Evolutionary conservation across 2,329 filamentous ascomycete genomes (phyloP), one percentile per base, ranked within the genome.

Genomic region (Xylaria sp.): DNA sequence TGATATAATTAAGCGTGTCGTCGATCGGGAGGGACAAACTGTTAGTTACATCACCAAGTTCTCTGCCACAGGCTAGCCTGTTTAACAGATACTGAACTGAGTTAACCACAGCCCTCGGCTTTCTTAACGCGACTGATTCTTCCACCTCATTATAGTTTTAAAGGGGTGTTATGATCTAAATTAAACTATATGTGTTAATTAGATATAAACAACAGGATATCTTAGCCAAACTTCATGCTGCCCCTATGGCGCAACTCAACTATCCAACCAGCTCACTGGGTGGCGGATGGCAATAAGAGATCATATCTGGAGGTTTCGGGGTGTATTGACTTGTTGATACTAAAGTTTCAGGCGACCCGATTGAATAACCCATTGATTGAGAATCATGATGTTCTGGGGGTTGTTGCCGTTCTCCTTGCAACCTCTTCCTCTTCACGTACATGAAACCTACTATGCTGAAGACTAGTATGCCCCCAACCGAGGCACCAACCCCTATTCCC

Each of bases 401-500:
- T 31, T 11, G 27, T 10, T 29, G 59, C 29, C 13, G 39, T n/a
- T 54, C 5, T n/a, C 11, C 10, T n/a, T 13, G 15, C 5, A 13
- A 44, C 10, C 17, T 47, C 9, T n/a, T 53, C 29, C 42, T 47
- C 39, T 33, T 59, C 11, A 54, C 25, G 31, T n/a, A 60, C 9
- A 49, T 3, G 1, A 60, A 25, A 15, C 20, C 39, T 3, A n/a
- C 45, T 15, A 25, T 15, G 5, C 10, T 25, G 0, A 33, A 5
- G 6, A 55, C 17, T 42, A 44, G 1, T 4, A 55, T 25, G 22
- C 39, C 63, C 22, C 63, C 63, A n/a, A 65, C 42, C 3, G 63
- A 10, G 9, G 22, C 57, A 4, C 50, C 63, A 36, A 61, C 57
- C n/a, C 56, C 63, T 56, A 59, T 63, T 33, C 63, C 68, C 1